Percentiles rank a stretch among this genome's conserved stretches.
phyloP scores from a whole-genome alignment of 345 rosid species.

The Melaleuca alternifolia region DNA sequence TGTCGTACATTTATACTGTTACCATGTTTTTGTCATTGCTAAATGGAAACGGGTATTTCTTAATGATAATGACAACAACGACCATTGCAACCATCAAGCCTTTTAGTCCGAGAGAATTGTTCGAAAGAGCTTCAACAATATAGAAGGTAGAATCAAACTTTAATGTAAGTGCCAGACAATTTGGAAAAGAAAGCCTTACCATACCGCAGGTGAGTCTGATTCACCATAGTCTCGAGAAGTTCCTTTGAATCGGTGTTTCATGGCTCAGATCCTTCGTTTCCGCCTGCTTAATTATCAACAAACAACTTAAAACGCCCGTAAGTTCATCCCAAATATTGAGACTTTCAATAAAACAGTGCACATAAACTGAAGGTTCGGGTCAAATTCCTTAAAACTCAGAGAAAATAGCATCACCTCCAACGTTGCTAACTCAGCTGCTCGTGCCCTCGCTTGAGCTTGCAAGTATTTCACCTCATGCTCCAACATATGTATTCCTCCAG shows the following conservation, averaged over 20 bases:
- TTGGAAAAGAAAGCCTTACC: neutral
- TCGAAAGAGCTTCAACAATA: neutral
- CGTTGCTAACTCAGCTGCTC: neutral
- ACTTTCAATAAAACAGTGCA: neutral
- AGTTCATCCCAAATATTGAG: neutral
- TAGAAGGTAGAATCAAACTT: neutral
- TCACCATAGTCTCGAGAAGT: neutral
- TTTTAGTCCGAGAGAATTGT: neutral
- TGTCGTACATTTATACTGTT: neutral
- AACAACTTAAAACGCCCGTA: neutral
- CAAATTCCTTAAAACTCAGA: neutral
- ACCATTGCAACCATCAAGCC: neutral
- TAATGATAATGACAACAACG: neutral
- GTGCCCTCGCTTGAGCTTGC: neutral
- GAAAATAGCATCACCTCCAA: neutral
- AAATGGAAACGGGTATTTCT: neutral
- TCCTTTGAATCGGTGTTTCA: neutral
- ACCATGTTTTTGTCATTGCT: neutral
- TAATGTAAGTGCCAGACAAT: neutral
- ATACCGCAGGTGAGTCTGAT: neutral
- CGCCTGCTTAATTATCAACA: neutral
- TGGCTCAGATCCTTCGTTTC: neutral
- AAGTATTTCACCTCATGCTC: neutral
- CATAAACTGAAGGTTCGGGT: neutral
- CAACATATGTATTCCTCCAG: neutral